Evolutionary conservation across 1,139 yeast genomes (phyloP).

Genomic region (Candida pseudoviswanathii): DNA sequence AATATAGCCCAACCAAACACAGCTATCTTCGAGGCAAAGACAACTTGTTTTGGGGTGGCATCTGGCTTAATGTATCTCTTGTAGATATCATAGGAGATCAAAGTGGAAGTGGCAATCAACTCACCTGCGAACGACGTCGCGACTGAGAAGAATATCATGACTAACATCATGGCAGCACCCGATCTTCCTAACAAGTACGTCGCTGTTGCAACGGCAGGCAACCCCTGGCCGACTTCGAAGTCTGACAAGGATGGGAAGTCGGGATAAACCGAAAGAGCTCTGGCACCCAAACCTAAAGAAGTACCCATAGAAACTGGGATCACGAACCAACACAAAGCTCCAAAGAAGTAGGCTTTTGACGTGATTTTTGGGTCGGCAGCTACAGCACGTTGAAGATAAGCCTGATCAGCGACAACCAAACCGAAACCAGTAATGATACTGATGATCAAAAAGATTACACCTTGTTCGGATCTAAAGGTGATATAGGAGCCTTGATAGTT

Average conservation of each 20-base stretch:
- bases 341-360: conserved; percentile 43
- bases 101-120: conserved; percentile 48
- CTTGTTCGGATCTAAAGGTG: conserved; percentile 47
- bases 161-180: conserved; percentile 43
- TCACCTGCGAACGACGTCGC: conserved; percentile 54
- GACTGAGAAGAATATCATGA: conserved; percentile 52
- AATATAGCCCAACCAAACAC: conserved; percentile 32
- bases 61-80: conserved; percentile 45
- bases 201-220: conserved; percentile 46
- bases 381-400: conserved; percentile 31
- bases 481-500: conserved; percentile 49
- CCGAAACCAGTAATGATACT: conserved; percentile 53
- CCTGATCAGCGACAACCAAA: conserved; percentile 71
- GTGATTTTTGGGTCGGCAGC: conserved; percentile 42
- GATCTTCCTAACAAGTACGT: conserved; percentile 44
- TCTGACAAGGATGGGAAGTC: conserved; percentile 29
- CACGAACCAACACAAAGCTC: conserved; percentile 45
- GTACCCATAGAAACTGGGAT: conserved; percentile 47
- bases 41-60: conserved; percentile 44
- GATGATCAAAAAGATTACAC: conserved; percentile 38
- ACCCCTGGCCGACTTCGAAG: conserved; percentile 36
- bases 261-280: conserved; percentile 26
- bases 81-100: conserved; percentile 49
- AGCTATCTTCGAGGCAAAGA: conserved; percentile 38
- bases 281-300: conserved; percentile 42